Evolutionary conservation across 106 monocot genomes (phyloP), one percentile per base, ranked within the genome.

Genomic region (Vanilla planifolia): DNA sequence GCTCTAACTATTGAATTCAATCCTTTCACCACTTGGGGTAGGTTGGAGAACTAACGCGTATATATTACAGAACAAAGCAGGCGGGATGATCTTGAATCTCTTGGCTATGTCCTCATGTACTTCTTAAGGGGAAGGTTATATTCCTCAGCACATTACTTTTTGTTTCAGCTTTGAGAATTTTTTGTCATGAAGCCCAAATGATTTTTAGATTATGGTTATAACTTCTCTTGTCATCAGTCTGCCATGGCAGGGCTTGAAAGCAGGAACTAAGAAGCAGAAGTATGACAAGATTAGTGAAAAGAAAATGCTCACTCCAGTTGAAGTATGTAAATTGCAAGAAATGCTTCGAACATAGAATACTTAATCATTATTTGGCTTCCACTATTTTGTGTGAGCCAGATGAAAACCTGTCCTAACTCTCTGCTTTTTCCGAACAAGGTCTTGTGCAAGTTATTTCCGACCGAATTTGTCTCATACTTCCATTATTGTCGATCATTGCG

Each of bases 81-180:
- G 66, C 84, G 92, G 53, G 93, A 93, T 79, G 93, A 93, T 78
- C 47, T 89, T 50, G 89, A 89, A 73, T 93, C 93, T 66, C 88
- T 93, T 65, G 93, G 89, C 52, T 93, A 93, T 70, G 89, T 93
- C 46, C 85, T 93, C 21, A 93, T 93, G 89, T 93, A 93, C 75
- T 93, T 93, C 59, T 61, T 93, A 65, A 79, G 89, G 65, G 93
- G 93, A 82, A 93, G 93, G 93, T 93, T 51, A 37, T 66, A 59
- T 66, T 47, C 21, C 15, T 37, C 34, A 26, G 25, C 30, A 16
- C 16, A 40, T 61, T 4, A 7, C 39, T 24, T 60, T 43, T 40
- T 29, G 14, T 22, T 25, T 51, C 40, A 16, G 9, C 32, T 43
- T 45, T 19, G 29, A 0, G 27, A n/a, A 29, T 53, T 60, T 26